Conservation (phyloP, 2,329 filamentous ascomycete genomes). For the Pseudonectria foliicola region DNA sequence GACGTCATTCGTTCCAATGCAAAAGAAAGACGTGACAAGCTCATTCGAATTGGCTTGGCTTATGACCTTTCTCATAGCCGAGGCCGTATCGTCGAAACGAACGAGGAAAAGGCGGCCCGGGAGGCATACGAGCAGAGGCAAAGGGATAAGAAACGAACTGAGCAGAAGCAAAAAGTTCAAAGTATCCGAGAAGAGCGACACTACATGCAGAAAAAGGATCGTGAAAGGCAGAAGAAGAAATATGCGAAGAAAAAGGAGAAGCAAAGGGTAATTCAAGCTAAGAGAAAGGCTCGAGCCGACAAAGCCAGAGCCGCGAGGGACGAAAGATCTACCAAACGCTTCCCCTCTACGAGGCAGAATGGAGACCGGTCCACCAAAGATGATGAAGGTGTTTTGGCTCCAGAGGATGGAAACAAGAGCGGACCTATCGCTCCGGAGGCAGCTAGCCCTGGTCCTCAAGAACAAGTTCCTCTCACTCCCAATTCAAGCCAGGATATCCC, state of each 20-base stretch:
- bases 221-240: slow-evolving; percentile 24
- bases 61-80: slow-evolving; percentile 67
- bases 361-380: too few relatives aligned
- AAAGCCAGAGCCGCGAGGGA: slow-evolving; percentile 13
- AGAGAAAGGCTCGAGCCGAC: slow-evolving; percentile 22
- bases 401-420: not conserved
- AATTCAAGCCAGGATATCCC: too few relatives aligned
- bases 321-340: slow-evolving; percentile 5
- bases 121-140: slow-evolving; percentile 38
- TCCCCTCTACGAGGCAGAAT: not conserved
- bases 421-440: too few relatives aligned
- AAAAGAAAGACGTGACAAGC: slow-evolving; percentile 59
- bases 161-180: slow-evolving; percentile 34
- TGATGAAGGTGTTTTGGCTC: not conserved
- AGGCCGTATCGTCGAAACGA: slow-evolving; percentile 42
- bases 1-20: slow-evolving; percentile 61
- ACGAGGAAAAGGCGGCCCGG: slow-evolving; percentile 40
- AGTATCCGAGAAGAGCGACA: slow-evolving; percentile 31
- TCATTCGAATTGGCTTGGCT: slow-evolving; percentile 61
- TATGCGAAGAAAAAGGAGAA: slow-evolving; percentile 65
- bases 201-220: slow-evolving; percentile 30
- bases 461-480: too few relatives aligned
- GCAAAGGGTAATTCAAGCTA: slow-evolving; percentile 68
- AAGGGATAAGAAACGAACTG: slow-evolving; percentile 30
- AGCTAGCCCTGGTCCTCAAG: too few relatives aligned